Evolutionary conservation across 257 asterid species (phyloP), one percentile per base, ranked within the genome.

Genomic region (Ligustrum vulgare): DNA sequence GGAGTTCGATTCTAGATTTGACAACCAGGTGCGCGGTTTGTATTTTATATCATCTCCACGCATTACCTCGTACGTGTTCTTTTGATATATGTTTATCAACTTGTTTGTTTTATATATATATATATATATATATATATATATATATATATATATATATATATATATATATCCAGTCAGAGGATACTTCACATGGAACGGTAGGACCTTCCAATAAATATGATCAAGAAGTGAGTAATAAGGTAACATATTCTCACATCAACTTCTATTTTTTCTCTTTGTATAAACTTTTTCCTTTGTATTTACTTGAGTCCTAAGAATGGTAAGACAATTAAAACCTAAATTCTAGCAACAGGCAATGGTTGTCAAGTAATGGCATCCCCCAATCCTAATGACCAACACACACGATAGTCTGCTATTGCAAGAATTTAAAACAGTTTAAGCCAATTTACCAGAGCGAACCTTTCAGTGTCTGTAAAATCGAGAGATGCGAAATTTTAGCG

Each of bases 171-270:
- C 75, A 91, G 97, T 89, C 88, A 7, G 96, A 88, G 81, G 91
- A 91, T 76, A 84, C 93, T 78, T 93, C 95, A 41, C 92, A 86
- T 70, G 97, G 96, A 86, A 85, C 90, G 2, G 82, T 63, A 34
- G 94, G 86, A 72, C 83, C 84, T 16, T 87, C 97, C 32, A 81
- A 80, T 82, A 92, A 85, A 45, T 94, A 87, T 74, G 97, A 93
- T 62, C 95, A 86, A 58, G 95, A 85, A 77, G 83, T 88, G 16
- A 86, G 80, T 51, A 93, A 86, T 22, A 91, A 93, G 95, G 99
- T 94, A 82, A 68, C 43, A 51, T 35, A 28, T 70, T 41, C 9
- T 41, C 32, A 28, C 66, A 23, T 58, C 49, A 22, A 51, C 18
- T 11, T 39, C 45, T 69, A 35, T 13, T 18, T 69, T 35, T 23